phyloP scores from a whole-genome alignment of 441 rosid genomes.

The Pelargonium citronellum region DNA sequence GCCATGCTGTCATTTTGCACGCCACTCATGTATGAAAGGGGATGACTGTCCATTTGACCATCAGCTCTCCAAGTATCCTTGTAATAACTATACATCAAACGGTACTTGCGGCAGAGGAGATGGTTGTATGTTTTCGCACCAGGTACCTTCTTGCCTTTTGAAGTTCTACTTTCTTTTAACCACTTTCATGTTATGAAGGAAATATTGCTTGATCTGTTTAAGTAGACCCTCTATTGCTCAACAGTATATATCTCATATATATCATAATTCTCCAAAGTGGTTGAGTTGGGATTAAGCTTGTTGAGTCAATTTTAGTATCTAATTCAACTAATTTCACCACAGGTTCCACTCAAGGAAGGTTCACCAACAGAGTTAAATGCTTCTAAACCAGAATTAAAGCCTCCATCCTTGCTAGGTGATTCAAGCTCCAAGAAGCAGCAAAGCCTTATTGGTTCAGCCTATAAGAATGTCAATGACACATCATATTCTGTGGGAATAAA shows the following conservation, averaged over 20 bases:
- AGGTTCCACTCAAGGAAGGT: conserved; percentile 34
- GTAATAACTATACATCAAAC: conserved; percentile 41
- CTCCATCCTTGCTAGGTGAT: conserved; percentile 19
- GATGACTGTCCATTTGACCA: conserved; percentile 89
- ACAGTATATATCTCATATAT: neutral
- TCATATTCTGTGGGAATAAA: conserved; percentile 19
- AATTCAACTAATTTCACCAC: conserved; percentile 20
- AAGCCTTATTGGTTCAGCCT: conserved; percentile 24
- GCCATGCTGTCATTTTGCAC: conserved; percentile 89
- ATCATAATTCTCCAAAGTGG: neutral
- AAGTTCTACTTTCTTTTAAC: conserved; percentile 1
- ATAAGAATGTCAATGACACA: conserved; percentile 22
- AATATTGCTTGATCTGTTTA: neutral
- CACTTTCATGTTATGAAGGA: neutral
- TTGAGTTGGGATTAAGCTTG: conserved; percentile 11
- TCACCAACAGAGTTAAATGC: conserved; percentile 28
- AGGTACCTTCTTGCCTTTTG: conserved; percentile 41
- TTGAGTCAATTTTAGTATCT: conserved; percentile 8
- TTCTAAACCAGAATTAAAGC: conserved; percentile 22
- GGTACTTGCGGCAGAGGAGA: conserved; percentile 73
- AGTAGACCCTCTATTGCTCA: neutral
- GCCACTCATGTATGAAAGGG: conserved; percentile 82
- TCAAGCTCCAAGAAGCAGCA: conserved; percentile 29
- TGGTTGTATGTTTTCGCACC: conserved; percentile 74
- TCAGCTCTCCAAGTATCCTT: conserved; percentile 75